Percentiles rank a stretch among this genome's conserved stretches.
These are phyloP conservation scores for Sporothrix protearum DNA, from an alignment of 2,329 filamentous ascomycete species.

Conservation along the genomic window DNA sequence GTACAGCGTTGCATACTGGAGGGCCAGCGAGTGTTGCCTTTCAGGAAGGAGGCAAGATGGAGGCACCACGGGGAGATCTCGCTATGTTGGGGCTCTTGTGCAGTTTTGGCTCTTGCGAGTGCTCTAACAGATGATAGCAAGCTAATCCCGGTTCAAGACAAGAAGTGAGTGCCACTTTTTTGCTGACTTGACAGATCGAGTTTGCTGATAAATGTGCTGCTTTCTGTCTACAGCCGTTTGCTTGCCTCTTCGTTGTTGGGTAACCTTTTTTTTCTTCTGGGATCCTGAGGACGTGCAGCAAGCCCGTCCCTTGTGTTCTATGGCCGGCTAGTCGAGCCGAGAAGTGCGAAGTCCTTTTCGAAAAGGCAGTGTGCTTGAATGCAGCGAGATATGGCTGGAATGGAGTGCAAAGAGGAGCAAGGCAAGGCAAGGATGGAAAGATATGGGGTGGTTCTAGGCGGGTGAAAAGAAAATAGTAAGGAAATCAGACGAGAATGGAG, in stretches of 20 bases:
- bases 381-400: not conserved
- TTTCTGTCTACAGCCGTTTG: not conserved
- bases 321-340: not conserved
- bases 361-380: not conserved
- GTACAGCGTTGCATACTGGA: slow-evolving; percentile 38
- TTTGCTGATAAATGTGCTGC: not conserved
- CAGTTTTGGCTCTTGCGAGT: slow-evolving; percentile 20
- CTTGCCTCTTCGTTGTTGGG: not conserved
- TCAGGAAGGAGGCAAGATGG: slow-evolving; percentile 50
- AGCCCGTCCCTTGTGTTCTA: not conserved
- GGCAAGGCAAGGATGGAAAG: not conserved
- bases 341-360: not conserved
- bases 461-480: not conserved
- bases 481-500: not conserved
- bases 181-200: not conserved
- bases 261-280: not conserved
- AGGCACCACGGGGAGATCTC: slow-evolving; percentile 38
- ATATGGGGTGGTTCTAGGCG: not conserved
- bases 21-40: slow-evolving; percentile 45
- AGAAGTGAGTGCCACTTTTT: not conserved
- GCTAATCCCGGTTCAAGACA: slow-evolving; percentile 16
- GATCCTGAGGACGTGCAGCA: not conserved
- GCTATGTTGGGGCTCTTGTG: slow-evolving; percentile 27
- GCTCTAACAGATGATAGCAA: slow-evolving; percentile 10
- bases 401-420: not conserved